Evolutionary conservation across 2,329 filamentous ascomycete species (phyloP), one percentile per base, ranked within the genome.

Genomic region (Emericellopsis cladophorae): DNA sequence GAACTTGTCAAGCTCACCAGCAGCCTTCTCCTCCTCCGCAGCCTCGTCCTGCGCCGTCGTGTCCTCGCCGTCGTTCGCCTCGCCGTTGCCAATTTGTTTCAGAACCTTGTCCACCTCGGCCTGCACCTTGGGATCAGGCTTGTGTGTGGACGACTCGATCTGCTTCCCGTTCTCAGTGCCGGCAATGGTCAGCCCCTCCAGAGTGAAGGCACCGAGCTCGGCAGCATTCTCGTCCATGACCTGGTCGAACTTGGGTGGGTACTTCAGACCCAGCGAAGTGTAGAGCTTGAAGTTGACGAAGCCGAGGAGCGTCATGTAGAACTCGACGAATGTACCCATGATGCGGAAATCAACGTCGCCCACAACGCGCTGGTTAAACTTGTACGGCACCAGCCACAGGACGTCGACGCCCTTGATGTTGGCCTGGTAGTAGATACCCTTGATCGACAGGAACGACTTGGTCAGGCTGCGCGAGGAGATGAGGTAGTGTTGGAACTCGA

Each of bases 401-500:
- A 98, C 84, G 55, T 96, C 90, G 66, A 98, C 89, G 38, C 92
- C 92, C 61, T 95, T 87, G 46, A 98, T 93, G 40, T 82, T 95
- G 21, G 90, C 92, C 66, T 96, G 90, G 65, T 96, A 98, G 69
- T 98, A 98, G 55, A 98, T 96, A 46, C 92, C 92, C 72, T 98
- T 98, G 66, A 98, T 96, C 2, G 88, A 95, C 49, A 98, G 67
- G 68, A 98, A 98, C 0, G 89, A 95, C 68, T 95, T 96, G 56
- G 86, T 84, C 51, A 98, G 68, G 53, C 85, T 88, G 64, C 94
- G 79, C 34, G 90, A 93, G 37, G 81, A 76, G 57, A 98, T 98
- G 47, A 98, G 74, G 64, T 95, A 98, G 69, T 96, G 92, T 66
- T 96, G 84, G 62, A 98, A 98, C 66, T 98, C 92, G 60, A 90